These are phyloP conservation scores for Cytospora mali DNA, from an alignment of 2,329 filamentous ascomycete genomes.

Conservation along the genomic window DNA sequence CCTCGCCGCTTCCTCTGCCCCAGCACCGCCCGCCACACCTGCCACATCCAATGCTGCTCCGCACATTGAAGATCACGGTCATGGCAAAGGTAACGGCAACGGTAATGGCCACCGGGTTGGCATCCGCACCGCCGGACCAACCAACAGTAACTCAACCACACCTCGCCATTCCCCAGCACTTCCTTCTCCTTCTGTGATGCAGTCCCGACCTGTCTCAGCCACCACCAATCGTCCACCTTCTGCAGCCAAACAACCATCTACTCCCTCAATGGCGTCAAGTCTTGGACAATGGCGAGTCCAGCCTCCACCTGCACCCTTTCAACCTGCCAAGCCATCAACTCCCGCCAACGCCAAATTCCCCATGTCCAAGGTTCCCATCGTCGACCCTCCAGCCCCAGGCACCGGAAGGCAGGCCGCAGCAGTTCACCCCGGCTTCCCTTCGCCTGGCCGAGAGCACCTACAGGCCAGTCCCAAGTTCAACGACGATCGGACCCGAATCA, in stretches of 20 bases:
- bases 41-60: not conserved
- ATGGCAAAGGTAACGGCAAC: not conserved
- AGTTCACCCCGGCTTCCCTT: conserved; percentile 37
- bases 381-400: not conserved
- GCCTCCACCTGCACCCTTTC: not conserved
- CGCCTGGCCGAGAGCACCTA: conserved; percentile 38
- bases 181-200: not conserved
- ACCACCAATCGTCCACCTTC: not conserved
- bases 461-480: conserved; percentile 39
- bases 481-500: conserved; percentile 45
- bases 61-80: not conserved
- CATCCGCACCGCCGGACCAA: not conserved
- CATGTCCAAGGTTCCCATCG: not conserved
- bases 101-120: not conserved
- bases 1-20: not conserved
- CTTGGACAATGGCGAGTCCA: conserved; percentile 3
- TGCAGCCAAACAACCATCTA: not conserved
- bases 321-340: no score
- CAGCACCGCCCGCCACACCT: not conserved
- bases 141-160: conserved; percentile 4
- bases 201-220: not conserved
- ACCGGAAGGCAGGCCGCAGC: not conserved
- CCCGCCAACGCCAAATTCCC: not conserved
- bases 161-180: conserved; percentile 4
- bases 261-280: not conserved